These are phyloP conservation scores for Collybiopsis confluens DNA, from an alignment of 768 basidiomycete species.

Conservation along the genomic window DNA sequence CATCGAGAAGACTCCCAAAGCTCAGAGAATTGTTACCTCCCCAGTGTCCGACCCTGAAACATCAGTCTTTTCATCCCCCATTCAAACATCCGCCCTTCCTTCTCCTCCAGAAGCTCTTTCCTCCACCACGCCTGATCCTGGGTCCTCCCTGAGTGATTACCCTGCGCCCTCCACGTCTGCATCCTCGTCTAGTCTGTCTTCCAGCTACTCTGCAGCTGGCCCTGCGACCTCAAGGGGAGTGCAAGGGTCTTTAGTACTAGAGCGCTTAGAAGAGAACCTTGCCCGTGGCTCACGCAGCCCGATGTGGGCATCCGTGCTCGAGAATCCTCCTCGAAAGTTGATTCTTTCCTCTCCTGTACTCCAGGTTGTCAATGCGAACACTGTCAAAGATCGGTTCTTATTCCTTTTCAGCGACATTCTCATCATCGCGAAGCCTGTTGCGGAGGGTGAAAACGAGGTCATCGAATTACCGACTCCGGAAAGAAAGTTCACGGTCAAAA, in stretches of 20 bases:
- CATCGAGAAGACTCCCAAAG: conserved; percentile 38
- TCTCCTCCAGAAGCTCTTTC: conserved; percentile 54
- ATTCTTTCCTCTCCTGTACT: conserved; percentile 82
- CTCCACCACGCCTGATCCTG: conserved; percentile 72
- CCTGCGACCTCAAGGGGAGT: conserved; percentile 20
- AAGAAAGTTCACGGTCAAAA: conserved; percentile 84
- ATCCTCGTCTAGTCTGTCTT: conserved; percentile 70
- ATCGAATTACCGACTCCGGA: conserved; percentile 62
- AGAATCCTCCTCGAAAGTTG: conserved; percentile 84
- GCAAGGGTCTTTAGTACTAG: conserved; percentile 55
- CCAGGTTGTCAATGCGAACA: conserved; percentile 91
- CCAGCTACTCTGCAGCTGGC: conserved; percentile 52
- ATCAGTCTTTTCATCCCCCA: conserved; percentile 8
- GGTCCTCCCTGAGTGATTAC: conserved; percentile 71
- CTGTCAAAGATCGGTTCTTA: conserved; percentile 92
- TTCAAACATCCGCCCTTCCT: conserved; percentile 35
- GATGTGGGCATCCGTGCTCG: conserved; percentile 62
- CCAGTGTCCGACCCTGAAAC: neutral
- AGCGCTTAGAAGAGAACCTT: conserved; percentile 69
- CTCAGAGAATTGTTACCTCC: conserved; percentile 17
- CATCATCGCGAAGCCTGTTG: conserved; percentile 86
- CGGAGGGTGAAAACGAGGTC: conserved; percentile 55
- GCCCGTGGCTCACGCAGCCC: conserved; percentile 55
- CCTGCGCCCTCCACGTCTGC: conserved; percentile 67
- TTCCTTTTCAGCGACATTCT: conserved; percentile 97